phyloP scores from a whole-genome alignment of 768 basidiomycete species.

The Trametes sanguinea region DNA sequence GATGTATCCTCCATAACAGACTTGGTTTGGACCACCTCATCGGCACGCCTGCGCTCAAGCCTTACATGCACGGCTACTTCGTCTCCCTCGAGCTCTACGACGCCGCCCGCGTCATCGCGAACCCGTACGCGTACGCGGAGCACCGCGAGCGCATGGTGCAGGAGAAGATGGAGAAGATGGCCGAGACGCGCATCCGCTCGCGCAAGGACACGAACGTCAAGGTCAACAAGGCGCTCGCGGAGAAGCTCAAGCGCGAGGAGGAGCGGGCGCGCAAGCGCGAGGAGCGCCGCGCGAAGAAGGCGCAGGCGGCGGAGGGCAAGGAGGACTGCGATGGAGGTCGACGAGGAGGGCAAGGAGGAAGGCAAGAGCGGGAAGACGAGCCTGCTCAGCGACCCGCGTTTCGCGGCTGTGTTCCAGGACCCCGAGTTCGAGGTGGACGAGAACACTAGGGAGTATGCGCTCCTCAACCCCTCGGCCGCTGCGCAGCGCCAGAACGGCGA shows the following conservation, averaged over 20 bases:
- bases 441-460: constrained; percentile 80
- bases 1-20: constrained; percentile 40
- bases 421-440: constrained; percentile 93
- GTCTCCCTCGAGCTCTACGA: constrained; percentile 94
- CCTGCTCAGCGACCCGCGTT: constrained; percentile 84
- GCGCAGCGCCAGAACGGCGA: constrained; percentile 47
- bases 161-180: constrained; percentile 91
- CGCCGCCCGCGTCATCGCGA: constrained; percentile 91
- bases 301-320: constrained; percentile 36
- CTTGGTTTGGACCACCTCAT: constrained; percentile 94
- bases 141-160: constrained; percentile 86
- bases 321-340: constrained; percentile 37
- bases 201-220: constrained; percentile 69
- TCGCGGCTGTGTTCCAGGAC: constrained; percentile 87
- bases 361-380: constrained; percentile 39
- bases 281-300: constrained; percentile 46
- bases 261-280: constrained; percentile 58
- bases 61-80: constrained; percentile 99
- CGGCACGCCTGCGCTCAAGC: constrained; percentile 93
- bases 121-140: constrained; percentile 94
- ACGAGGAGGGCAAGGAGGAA: constrained; percentile 33
- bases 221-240: constrained; percentile 85
- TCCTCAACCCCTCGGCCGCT: constrained; percentile 88
- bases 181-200: constrained; percentile 88
- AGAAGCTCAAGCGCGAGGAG: constrained; percentile 72